Conservation (phyloP, 2,329 filamentous ascomycete species). For the Colletotrichum tropicicola region DNA sequence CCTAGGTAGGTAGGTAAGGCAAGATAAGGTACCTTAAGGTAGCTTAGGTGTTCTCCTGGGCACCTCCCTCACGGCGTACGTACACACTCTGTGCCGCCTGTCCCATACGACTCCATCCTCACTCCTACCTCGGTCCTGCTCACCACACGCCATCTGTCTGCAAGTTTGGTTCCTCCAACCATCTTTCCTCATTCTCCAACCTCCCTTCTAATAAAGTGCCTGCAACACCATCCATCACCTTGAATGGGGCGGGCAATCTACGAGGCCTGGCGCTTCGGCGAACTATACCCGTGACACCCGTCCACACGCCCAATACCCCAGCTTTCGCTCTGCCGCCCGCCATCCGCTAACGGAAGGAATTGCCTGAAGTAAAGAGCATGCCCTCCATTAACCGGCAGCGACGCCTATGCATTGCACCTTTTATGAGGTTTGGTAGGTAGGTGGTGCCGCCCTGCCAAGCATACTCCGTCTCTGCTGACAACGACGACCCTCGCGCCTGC, state of each 20-base stretch:
- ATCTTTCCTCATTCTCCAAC: neutral
- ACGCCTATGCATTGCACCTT: slow-evolving; percentile 10
- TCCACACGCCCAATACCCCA: neutral
- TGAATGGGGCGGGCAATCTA: neutral
- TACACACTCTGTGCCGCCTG: too few species aligned
- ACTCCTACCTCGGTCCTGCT: neutral
- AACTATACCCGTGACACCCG: neutral
- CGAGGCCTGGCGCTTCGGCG: neutral
- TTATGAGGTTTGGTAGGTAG: neutral
- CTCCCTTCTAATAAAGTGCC: neutral
- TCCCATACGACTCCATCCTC: slow-evolving; percentile 7
- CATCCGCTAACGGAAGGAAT: slow-evolving; percentile 7
- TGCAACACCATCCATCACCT: neutral
- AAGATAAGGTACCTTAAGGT: too few species aligned
- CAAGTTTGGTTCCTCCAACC: slow-evolving; percentile 14
- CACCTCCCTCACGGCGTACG: too few species aligned
- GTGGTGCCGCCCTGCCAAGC: too few species aligned
- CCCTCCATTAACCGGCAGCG: neutral
- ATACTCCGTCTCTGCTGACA: too few species aligned
- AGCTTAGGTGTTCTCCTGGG: too few species aligned
- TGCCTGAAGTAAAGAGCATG: slow-evolving; percentile 13
- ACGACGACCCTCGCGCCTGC: neutral
- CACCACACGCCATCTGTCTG: slow-evolving; percentile 1
- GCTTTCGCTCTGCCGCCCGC: slow-evolving; percentile 26
- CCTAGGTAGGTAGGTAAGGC: too few species aligned